A percentile compares a stretch with the other conserved stretches of the same genome.
These are phyloP conservation scores for Allantophomopsis cytisporea DNA, from an alignment of 2,329 filamentous ascomycete genomes.

Conservation along the genomic window DNA sequence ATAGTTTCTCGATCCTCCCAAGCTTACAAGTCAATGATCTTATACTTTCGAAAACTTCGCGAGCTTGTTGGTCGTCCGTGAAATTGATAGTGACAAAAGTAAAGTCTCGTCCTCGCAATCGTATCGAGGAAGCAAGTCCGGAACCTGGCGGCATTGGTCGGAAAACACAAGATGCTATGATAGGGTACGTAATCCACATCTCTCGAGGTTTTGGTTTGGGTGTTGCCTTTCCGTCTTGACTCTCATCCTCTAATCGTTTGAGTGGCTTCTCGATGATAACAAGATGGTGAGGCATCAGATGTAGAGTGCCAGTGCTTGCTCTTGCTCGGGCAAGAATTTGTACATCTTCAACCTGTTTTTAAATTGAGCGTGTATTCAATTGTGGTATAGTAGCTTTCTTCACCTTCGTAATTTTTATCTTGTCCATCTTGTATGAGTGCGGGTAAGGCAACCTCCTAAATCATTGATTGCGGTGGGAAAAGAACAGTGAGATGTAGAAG, in stretches of 20 bases:
- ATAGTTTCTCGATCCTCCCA: slow-evolving; percentile 73
- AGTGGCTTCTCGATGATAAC: slow-evolving; percentile 24
- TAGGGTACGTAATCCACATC: slow-evolving; percentile 89
- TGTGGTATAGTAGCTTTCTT: slow-evolving; percentile 2
- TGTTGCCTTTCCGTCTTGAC: slow-evolving; percentile 10
- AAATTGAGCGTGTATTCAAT: not conserved
- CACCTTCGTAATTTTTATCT: slow-evolving; percentile 30
- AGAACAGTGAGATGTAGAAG: too few relatives aligned
- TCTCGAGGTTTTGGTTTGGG: slow-evolving; percentile 42
- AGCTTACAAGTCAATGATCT: slow-evolving; percentile 69
- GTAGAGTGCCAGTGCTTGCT: slow-evolving; percentile 39
- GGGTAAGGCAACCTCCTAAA: too few relatives aligned
- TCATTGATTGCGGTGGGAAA: too few relatives aligned
- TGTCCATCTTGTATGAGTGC: slow-evolving; percentile 20
- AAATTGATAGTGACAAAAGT: slow-evolving; percentile 90
- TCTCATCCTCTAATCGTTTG: slow-evolving; percentile 15
- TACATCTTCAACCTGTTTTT: slow-evolving; percentile 41
- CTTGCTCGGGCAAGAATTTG: slow-evolving; percentile 46
- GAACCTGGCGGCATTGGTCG: slow-evolving; percentile 59
- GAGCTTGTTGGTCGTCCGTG: slow-evolving; percentile 54
- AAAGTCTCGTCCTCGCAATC: slow-evolving; percentile 85
- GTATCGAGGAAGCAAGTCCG: slow-evolving; percentile 65
- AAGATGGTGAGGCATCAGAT: slow-evolving; percentile 49
- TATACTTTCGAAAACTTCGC: slow-evolving; percentile 81
- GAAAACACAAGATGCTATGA: slow-evolving; percentile 70